Base-by-base conservation (phyloP, 345 rosid species). In the Linum tenue region DNA sequence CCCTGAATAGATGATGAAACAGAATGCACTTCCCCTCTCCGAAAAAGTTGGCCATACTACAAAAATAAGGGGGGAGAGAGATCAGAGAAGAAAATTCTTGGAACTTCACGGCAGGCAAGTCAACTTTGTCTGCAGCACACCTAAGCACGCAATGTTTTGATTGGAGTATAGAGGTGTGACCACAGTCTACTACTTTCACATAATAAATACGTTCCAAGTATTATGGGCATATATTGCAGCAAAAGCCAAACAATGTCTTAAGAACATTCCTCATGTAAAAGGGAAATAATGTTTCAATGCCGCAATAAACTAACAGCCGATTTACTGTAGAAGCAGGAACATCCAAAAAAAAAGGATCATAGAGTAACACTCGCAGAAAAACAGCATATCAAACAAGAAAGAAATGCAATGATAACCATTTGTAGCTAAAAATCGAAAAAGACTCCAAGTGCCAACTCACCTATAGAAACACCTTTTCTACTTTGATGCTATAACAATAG, bases 1-100 rank as follows among this genome's bases (percentile, higher is more conserved):
- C 91, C 92, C 75, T 86, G 86, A 72, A 84, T 81, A 44, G 96
- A 81, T 60, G 96, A 83, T 64, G 97, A 85, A 65, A 85, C 73
- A 62, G 97, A 80, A 64, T 78, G 90, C 63, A 82, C 66, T 64
- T 92, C 94, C 69, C 87, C 92, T 81, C 96, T 83, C 78, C 73
- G 83, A 74, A 90, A 92, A 51, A 92, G 71, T 43, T 85, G 70
- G 44, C 77, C 59, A 72, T 88, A 90, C 98, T 92, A 61, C 70
- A 75, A 76, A 70, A 11, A 66, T 64, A 9, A 22, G 31, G 31
- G 43, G 67, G 69, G 70, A 11, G 60, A 14, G 22, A 64, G 55
- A 55, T 16, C 48, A 65, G 37, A 22, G 37, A 55, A 17, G 37
- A 44, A 36, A 63, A 58, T 61, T 59, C 41, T 64, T 6, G 17